Evolutionary conservation across 2,329 filamentous ascomycete genomes (phyloP).

Genomic region (Diplodia sapinea): DNA sequence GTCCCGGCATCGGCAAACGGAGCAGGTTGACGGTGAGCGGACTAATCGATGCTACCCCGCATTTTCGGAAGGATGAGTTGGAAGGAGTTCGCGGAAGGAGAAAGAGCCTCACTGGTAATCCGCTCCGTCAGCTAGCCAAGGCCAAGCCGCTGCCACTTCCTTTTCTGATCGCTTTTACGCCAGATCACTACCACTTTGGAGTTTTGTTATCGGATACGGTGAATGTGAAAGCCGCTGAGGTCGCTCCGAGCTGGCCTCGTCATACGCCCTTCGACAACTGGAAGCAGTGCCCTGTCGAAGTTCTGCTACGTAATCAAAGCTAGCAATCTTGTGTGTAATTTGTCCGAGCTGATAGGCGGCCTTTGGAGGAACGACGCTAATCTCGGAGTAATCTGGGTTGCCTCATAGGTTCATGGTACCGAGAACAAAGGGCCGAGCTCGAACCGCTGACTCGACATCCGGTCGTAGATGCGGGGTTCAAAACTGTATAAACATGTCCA

Average conservation of each 20-base stretch:
- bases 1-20: slow-evolving; percentile 17
- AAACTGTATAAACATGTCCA: too few relatives aligned
- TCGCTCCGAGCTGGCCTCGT: neutral
- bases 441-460: neutral
- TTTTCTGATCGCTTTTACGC: neutral
- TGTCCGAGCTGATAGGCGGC: neutral
- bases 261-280: neutral
- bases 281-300: neutral
- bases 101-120: slow-evolving; percentile 1
- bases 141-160: slow-evolving; percentile 6
- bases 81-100: neutral
- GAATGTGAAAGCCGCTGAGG: neutral
- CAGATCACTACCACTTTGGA: neutral
- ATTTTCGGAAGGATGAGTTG: slow-evolving; percentile 10
- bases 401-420: neutral
- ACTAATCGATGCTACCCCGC: slow-evolving; percentile 4
- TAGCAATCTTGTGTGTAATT: neutral
- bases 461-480: too few relatives aligned
- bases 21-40: neutral
- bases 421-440: neutral
- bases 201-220: neutral
- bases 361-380: neutral
- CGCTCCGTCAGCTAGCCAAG: slow-evolving; percentile 4
- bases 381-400: neutral
- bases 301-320: neutral